phyloP scores from a whole-genome alignment of 2,329 filamentous ascomycete genomes.

The Aspergillus pseudoviridinutans region DNA sequence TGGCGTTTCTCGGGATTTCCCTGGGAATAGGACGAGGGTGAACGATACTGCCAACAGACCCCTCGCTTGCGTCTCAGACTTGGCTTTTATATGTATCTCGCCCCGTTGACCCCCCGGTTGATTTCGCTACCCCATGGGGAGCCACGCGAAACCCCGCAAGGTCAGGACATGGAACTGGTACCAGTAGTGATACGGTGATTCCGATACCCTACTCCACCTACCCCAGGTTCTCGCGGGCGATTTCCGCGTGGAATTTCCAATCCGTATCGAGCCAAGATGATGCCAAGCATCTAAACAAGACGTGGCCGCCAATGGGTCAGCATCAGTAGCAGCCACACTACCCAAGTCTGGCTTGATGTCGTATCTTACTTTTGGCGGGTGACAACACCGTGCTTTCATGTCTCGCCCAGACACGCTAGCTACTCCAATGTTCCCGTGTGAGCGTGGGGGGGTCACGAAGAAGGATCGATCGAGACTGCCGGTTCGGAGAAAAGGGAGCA shows the following conservation, averaged over 20 bases:
- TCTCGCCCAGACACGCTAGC: neutral
- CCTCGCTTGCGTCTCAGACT: neutral
- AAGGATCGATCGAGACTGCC: neutral
- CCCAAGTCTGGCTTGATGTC: neutral
- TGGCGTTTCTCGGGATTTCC: neutral
- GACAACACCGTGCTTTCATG: neutral
- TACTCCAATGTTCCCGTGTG: neutral
- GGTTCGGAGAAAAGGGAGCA: neutral
- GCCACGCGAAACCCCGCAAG: neutral
- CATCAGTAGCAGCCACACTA: neutral
- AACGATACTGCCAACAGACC: neutral
- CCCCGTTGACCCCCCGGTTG: neutral
- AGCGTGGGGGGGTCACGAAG: neutral
- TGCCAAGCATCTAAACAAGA: slow-evolving; percentile 19
- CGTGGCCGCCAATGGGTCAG: slow-evolving; percentile 7
- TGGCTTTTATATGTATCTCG: neutral
- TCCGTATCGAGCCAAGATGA: slow-evolving; percentile 18
- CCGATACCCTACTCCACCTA: neutral
- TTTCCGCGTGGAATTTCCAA: slow-evolving; percentile 12
- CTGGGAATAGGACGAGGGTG: neutral
- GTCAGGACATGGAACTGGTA: neutral
- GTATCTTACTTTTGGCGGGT: neutral
- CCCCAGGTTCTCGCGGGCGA: slow-evolving; percentile 10
- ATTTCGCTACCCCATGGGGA: neutral
- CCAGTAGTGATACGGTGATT: neutral